These are phyloP conservation scores for Boletus vermiculosoides DNA, from an alignment of 768 basidiomycete species.

Conservation along the genomic window DNA sequence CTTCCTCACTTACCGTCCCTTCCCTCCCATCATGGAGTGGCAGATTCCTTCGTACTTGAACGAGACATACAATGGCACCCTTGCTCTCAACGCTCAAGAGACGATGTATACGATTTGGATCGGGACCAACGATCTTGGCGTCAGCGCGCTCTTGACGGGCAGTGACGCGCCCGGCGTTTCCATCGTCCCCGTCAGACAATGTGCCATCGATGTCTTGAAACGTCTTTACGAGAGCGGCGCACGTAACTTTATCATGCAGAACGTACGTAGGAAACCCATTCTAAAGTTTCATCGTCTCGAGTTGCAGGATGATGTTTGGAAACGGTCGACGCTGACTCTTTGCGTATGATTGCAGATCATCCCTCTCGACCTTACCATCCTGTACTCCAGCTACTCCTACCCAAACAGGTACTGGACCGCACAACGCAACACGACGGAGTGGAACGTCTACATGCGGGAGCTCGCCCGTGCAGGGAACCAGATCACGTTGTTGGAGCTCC, in stretches of 20 bases:
- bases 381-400: constrained; percentile 50
- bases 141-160: constrained; percentile 52
- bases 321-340: neutral
- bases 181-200: constrained; percentile 54
- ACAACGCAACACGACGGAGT: constrained; percentile 53
- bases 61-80: constrained; percentile 40
- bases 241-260: constrained; percentile 68
- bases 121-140: constrained; percentile 65
- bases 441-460: constrained; percentile 56
- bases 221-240: constrained; percentile 56
- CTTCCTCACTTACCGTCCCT: constrained; percentile 54
- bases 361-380: constrained; percentile 47
- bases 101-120: constrained; percentile 70
- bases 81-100: constrained; percentile 36
- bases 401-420: constrained; percentile 50
- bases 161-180: constrained; percentile 45
- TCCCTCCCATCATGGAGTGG: constrained; percentile 52
- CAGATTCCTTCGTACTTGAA: constrained; percentile 50
- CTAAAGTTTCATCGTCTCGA: neutral
- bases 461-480: constrained; percentile 51
- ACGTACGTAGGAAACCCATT: constrained; percentile 39
- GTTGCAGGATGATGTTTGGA: neutral
- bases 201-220: constrained; percentile 61
- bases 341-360: constrained; percentile 43
- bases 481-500: constrained; percentile 50